Base-by-base conservation (phyloP, 768 basidiomycete genomes). In the Phlebiopsis gigantea region DNA sequence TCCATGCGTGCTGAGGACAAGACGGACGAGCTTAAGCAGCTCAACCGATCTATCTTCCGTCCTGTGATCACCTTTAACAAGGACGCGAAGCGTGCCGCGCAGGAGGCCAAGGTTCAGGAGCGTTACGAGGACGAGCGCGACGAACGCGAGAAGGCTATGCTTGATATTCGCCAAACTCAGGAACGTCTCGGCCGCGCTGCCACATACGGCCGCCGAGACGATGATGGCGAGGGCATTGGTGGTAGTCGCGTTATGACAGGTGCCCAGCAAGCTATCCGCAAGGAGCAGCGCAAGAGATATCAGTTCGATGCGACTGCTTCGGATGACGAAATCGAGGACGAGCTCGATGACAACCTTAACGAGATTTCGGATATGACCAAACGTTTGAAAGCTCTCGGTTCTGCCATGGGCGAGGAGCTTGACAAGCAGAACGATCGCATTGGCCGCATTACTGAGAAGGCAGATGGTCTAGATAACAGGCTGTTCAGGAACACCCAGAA, bases 311-410 rank as follows among this genome's bases (percentile, higher is more conserved):
- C 84, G 25, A 88, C 83, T 34, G 91, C 80, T 2, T 91, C 88
- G 5, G 96, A 99, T 65, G 94, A 98, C 63, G 93, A 95, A 71
- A 62, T 96, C 1, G 96, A 99, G 73, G 88, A 98, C 63, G 94
- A 98, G 72, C 65, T 99, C 34, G 96, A 98, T 65, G 83, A 80
- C 61, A 98, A 98, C 69, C 74, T 99, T 24, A 85, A 90, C 67
- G 93, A 96, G 70, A 88, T 96, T 57, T 74, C 81, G 31, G 85
- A 84, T 50, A 81, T 87, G 51, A 83, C 90, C 1, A 89, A 85
- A 73, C 77, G 83, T 46, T 77, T 97, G 58, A 91, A 89, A 71
- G 82, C 84, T 2, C 74, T 95, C 19, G 90, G 88, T 5, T 78
- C 77, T 59, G 84, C 88, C 4, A 93, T 92, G 87, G 88, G 90